A percentile compares a stretch with the other conserved stretches of the same genome.
Conservation (phyloP, 441 rosid genomes). For the Dalechampia spathulata region DNA sequence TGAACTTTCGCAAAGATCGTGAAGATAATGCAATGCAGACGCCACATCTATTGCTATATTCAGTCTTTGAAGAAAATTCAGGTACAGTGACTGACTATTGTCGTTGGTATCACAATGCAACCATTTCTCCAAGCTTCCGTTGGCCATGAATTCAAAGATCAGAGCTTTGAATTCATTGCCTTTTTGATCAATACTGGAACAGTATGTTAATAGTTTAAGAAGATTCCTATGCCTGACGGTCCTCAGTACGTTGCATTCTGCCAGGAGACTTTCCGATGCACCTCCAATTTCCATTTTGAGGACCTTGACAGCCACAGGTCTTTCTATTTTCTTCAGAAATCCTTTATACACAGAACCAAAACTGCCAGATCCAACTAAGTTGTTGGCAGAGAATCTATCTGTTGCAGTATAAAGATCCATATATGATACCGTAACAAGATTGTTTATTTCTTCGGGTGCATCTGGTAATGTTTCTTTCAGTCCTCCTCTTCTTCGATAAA, state of each 20-base stretch:
- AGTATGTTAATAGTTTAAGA: constrained; percentile 16
- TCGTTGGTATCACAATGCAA: constrained; percentile 5
- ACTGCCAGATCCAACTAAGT: constrained; percentile 18
- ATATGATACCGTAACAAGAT: not conserved
- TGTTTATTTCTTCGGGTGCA: no score
- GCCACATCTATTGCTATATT: not conserved
- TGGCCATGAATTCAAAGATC: constrained; percentile 17
- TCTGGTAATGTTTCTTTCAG: no score
- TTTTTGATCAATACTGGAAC: constrained; percentile 19
- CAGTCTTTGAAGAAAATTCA: constrained; percentile 15
- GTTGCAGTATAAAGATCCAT: constrained; percentile 5
- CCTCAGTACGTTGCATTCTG: constrained; percentile 18
- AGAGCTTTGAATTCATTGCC: constrained; percentile 25
- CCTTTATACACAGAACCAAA: constrained; percentile 25
- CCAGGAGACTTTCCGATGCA: constrained; percentile 18
- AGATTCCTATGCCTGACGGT: constrained; percentile 22
- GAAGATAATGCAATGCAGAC: not conserved
- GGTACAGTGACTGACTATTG: not conserved
- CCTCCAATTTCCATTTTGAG: constrained; percentile 13
- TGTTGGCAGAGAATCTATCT: constrained; percentile 9
- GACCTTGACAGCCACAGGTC: constrained; percentile 16
- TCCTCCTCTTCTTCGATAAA: no score
- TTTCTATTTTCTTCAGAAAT: not conserved
- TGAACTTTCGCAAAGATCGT: not conserved
- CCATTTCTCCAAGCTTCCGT: constrained; percentile 22